These are phyloP conservation scores for Chloris gayana DNA, from an alignment of 176 grass and related monocot species.

Conservation along the genomic window DNA sequence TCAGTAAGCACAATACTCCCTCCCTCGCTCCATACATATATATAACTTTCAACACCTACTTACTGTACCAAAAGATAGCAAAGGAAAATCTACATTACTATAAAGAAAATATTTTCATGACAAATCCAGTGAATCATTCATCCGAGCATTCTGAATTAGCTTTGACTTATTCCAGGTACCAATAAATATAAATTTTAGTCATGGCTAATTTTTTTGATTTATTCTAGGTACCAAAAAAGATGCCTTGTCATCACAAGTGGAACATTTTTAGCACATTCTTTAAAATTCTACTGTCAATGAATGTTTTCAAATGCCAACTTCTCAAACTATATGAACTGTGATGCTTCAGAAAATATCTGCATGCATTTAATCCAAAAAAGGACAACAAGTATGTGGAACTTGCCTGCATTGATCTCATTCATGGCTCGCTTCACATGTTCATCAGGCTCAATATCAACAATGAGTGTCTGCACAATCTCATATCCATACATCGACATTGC, in stretches of 20 bases:
- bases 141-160: neutral
- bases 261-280: no score
- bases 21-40: neutral
- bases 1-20: neutral
- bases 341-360: neutral
- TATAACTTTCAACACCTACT: neutral
- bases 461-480: conserved; percentile 68
- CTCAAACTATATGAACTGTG: neutral
- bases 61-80: neutral
- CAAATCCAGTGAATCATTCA: neutral
- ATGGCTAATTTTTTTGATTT: no score
- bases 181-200: neutral
- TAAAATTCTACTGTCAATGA: neutral
- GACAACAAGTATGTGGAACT: conserved; percentile 2
- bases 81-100: neutral
- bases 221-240: no score
- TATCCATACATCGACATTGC: conserved; percentile 71
- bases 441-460: conserved; percentile 71
- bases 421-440: conserved; percentile 62
- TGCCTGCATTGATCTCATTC: conserved; percentile 75
- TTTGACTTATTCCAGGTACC: neutral
- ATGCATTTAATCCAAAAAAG: conserved; percentile 8
- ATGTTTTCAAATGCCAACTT: conserved; percentile 16
- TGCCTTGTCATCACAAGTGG: no score
- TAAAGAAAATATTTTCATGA: neutral